Evolutionary conservation across 2,329 filamentous ascomycete genomes (phyloP), one percentile per base, ranked within the genome.

Genomic region (Zasmidium citrigriseum): DNA sequence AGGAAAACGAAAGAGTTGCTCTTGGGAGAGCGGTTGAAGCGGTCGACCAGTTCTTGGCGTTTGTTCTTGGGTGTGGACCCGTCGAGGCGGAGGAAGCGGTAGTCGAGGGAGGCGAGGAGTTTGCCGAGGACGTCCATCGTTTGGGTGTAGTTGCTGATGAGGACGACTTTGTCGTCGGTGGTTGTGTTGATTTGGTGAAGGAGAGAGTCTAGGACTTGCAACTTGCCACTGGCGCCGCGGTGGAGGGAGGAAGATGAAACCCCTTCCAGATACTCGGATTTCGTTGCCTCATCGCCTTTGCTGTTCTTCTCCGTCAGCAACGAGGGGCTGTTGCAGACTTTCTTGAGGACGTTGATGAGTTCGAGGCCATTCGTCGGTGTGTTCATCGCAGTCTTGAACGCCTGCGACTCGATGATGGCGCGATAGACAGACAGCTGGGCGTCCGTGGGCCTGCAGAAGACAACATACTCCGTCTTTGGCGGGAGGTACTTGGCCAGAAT

Each of bases 91-190:
- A 89, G 78, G 68, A 83, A 89, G 1, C 80, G 78, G 58, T 89
- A 82, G 1, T 81, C 82, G 16, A 88, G 77, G 1, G 85, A 83
- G 1, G 79, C 76, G 3, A 90, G 78, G 1, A 90, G 80, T 2
- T 79, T 81, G 46, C 82, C 83, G 3, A 91, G 81, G 61, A 90
- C 79, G 65, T 89, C 86, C 10, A 91, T 80, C 0, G 88, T 91
- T 10, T 86, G 85, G 0, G 88, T 91, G 70, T 89, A 90, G 68
- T 90, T 90, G 20, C 87, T 90, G n/a, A 91, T 87, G 9, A 91
- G 78, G 10, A 91, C 86, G 22, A 91, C 83, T 67, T 90, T 91
- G 67, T 91, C 88, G 1, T 81, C 75, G 0, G 87, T 89, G 0
- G 78, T 83, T 1, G 77, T 81, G 50, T 80, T 82, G 22, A 91